These are phyloP conservation scores for Hanseniaspora vineae DNA, from an alignment of 805 yeast species.

Conservation along the genomic window DNA sequence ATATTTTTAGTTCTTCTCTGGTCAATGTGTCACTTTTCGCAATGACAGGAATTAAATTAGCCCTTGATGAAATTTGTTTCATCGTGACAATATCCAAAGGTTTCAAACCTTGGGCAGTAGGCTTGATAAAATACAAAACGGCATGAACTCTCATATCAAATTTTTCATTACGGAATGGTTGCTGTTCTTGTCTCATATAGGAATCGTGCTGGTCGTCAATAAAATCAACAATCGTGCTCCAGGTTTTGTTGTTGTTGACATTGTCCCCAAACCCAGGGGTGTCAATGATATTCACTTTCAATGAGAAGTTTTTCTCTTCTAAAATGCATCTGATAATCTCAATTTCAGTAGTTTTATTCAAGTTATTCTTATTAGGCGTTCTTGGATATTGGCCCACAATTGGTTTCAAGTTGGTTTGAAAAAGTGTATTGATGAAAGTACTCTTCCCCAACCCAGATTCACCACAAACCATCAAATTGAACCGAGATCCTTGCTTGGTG, in stretches of 20 bases:
- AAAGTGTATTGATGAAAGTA: constrained; percentile 78
- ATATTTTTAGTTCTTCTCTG: constrained; percentile 50
- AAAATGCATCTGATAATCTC: constrained; percentile 68
- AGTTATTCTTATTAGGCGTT: constrained; percentile 25
- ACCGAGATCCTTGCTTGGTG: constrained; percentile 60
- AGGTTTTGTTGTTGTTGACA: constrained; percentile 70
- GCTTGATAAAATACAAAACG: constrained; percentile 79
- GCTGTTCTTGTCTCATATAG: constrained; percentile 86
- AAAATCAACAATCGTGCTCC: constrained; percentile 80
- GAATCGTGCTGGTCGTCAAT: constrained; percentile 85
- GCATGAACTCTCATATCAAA: constrained; percentile 86
- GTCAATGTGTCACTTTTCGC: constrained; percentile 82
- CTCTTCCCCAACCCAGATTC: constrained; percentile 88
- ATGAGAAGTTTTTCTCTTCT: constrained; percentile 71
- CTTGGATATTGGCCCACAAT: constrained; percentile 21
- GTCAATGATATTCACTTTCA: constrained; percentile 71
- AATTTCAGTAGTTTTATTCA: constrained; percentile 59
- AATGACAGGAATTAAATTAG: constrained; percentile 79
- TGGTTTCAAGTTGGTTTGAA: constrained; percentile 58
- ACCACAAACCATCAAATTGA: constrained; percentile 79
- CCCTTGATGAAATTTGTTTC: constrained; percentile 70
- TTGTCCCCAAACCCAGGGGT: constrained; percentile 93
- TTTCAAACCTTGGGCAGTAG: constrained; percentile 78
- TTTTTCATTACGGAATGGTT: constrained; percentile 54
- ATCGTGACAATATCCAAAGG: constrained; percentile 82